Base-by-base conservation (phyloP, 208 protist genomes). In the Leptomonas pyrrhocoris region DNA sequence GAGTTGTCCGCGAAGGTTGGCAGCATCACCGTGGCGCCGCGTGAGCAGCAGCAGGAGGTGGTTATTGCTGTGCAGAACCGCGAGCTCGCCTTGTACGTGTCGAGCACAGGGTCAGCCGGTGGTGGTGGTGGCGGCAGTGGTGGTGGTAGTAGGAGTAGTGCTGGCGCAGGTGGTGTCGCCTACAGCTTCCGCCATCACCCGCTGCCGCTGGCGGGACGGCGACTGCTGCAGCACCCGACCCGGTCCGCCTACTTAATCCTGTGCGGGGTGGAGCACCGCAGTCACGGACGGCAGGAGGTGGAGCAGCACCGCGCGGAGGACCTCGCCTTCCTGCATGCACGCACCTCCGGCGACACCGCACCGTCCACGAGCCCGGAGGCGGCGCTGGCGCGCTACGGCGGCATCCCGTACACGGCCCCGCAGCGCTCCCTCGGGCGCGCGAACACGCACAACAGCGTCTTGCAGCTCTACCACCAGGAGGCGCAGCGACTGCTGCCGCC, bases 401-500 rank as follows among this genome's bases (percentile, higher is more conserved):
- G 72, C 31, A 82, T 79, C 23, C 56, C 66, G 15, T 68, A 73
- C 67, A 75, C 77, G 7, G 77, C 83, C 43, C 66, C 76, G 45
- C 64, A 78, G n/a, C 84, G 85, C 31, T 89, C 86, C 21, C 79
- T 91, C 4, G 85, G 83, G 40, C 66, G 79, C 28, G 60, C 78
- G 19, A 83, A 92, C 74, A 45, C 70, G 21, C 91, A 95, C 78
- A 65, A 70, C 30, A 95, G 90, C 68, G 84, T 83, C 38, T 31
- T 95, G 36, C 90, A 95, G 73, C 77, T 95, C 38, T 93, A 90
- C 48, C 80, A 94, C 69, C 75, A 80, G n/a, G 79, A 61, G 5
- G 73, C 77, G 23, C 77, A 88, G 56, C 73, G 71, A 4, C 62
- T 94, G 49, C 75, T 83, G 28, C 79, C 85, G 38, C 85, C 85